A percentile compares a stretch with the other conserved stretches of the same genome.
phyloP scores from a whole-genome alignment of 1,139 yeast genomes.

The Ogataea hybrid region DNA sequence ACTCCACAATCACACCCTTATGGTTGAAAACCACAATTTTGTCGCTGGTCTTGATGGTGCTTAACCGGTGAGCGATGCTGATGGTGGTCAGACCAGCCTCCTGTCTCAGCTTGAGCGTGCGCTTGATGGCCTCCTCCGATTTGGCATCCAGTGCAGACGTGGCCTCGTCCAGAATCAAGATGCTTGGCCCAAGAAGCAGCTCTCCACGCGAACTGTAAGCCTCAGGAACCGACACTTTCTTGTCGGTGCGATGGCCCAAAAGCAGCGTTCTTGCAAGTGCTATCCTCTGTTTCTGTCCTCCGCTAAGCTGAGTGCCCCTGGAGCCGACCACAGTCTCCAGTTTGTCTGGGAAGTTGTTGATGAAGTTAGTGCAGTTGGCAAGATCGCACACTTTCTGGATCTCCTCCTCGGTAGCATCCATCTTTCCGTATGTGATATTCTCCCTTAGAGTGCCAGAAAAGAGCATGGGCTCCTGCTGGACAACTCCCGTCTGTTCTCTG shows the following conservation, averaged over 20 bases:
- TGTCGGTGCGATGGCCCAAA: slow-evolving; percentile 34
- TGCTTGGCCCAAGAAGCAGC: slow-evolving; percentile 44
- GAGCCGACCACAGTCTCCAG: slow-evolving; percentile 54
- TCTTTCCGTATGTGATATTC: slow-evolving; percentile 70
- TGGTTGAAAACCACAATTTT: slow-evolving; percentile 74
- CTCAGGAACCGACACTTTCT: slow-evolving; percentile 13
- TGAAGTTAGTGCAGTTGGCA: slow-evolving; percentile 55
- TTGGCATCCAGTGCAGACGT: slow-evolving; percentile 78
- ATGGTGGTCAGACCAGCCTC: slow-evolving; percentile 76
- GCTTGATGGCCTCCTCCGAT: slow-evolving; percentile 66
- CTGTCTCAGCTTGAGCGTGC: slow-evolving; percentile 50
- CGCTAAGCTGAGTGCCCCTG: slow-evolving; percentile 62
- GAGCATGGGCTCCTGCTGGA: slow-evolving; percentile 87
- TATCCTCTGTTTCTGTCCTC: slow-evolving; percentile 89
- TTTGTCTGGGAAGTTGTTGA: slow-evolving; percentile 48
- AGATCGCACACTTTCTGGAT: slow-evolving; percentile 44
- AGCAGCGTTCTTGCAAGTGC: slow-evolving; percentile 83
- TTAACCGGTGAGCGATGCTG: slow-evolving; percentile 88
- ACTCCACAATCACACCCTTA: slow-evolving; percentile 75
- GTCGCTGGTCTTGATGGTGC: slow-evolving; percentile 80
- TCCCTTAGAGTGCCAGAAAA: slow-evolving; percentile 76
- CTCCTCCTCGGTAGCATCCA: slow-evolving; percentile 51
- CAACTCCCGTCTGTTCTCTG: slow-evolving; percentile 75
- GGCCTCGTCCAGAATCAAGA: slow-evolving; percentile 72
- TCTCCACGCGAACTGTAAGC: slow-evolving; percentile 21